phyloP scores from a whole-genome alignment of 345 rosid species.

The Xanthoceras sorbifolium region DNA sequence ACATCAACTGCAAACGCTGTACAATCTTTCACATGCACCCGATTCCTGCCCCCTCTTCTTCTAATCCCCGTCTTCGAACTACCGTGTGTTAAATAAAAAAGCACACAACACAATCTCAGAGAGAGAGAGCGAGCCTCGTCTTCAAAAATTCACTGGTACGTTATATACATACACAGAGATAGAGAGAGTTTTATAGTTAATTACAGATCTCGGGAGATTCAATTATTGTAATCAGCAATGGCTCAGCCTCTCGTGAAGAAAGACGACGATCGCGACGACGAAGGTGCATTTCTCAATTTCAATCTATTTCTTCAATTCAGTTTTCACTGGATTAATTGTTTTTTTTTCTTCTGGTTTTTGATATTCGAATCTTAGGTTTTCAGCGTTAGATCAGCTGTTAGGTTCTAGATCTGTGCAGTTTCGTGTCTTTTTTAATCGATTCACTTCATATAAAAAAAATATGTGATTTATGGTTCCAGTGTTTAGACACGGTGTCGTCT shows the following conservation, averaged over 20 bases:
- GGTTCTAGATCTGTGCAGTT: conserved; percentile 53
- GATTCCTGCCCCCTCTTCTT: background rate
- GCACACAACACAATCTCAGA: background rate
- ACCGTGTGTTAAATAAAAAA: conserved; percentile 15
- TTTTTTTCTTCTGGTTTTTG: conserved; percentile 1
- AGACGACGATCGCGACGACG: conserved; percentile 98
- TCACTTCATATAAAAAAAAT: background rate
- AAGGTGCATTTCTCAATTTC: conserved; percentile 49
- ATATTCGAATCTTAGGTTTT: conserved; percentile 15
- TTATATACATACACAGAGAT: background rate
- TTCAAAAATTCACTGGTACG: conserved; percentile 25
- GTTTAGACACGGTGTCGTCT: conserved; percentile 6
- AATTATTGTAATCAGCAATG: conserved; percentile 44
- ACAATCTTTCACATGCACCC: background rate
- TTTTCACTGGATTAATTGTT: background rate
- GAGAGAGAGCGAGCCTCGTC: conserved; percentile 21
- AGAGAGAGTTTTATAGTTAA: background rate
- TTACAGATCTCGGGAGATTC: conserved; percentile 30
- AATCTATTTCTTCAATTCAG: conserved; percentile 13
- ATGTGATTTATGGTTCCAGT: background rate
- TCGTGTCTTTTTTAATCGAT: background rate
- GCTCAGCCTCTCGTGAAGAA: conserved; percentile 96
- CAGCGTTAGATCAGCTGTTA: conserved; percentile 36
- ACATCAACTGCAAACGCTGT: background rate
- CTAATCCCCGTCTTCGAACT: background rate